A percentile compares a stretch with the other conserved stretches of the same genome.
phyloP scores from a whole-genome alignment of 768 basidiomycete genomes.

The Hypholoma sublateritium region DNA sequence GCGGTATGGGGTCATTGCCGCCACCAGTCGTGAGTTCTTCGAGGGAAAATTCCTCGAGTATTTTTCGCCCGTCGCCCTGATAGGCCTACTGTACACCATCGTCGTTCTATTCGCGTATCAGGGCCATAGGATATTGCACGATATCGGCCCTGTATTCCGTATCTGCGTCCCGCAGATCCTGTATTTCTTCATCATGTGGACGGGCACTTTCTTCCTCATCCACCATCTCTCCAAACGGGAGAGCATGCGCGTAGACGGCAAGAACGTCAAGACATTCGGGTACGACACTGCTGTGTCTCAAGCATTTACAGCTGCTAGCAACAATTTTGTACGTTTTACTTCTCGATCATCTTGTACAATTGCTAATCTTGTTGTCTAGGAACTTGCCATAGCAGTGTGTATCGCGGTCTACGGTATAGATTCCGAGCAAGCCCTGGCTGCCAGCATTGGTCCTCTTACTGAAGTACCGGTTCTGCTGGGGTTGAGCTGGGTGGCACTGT shows the following conservation, averaged over 20 bases:
- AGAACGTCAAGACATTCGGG: conserved; percentile 27
- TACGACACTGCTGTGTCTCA: conserved; percentile 80
- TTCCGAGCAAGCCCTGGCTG: conserved; percentile 78
- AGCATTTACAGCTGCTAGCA: conserved; percentile 77
- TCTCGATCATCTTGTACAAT: too few relatives aligned
- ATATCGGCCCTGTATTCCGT: conserved; percentile 76
- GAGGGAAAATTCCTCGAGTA: conserved; percentile 59
- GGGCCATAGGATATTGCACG: conserved; percentile 66
- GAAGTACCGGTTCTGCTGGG: conserved; percentile 77
- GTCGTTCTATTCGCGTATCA: conserved; percentile 74
- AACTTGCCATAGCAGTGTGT: conserved; percentile 81
- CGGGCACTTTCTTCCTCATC: conserved; percentile 54
- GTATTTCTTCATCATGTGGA: conserved; percentile 82
- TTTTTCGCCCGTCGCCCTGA: conserved; percentile 67
- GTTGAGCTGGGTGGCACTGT: conserved; percentile 65
- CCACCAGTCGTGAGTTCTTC: conserved; percentile 49
- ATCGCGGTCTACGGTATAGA: conserved; percentile 77
- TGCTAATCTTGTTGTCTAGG: conserved; percentile 43
- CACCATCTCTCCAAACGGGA: conserved; percentile 44
- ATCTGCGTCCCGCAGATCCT: conserved; percentile 78
- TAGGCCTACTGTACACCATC: conserved; percentile 83
- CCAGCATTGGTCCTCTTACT: conserved; percentile 76
- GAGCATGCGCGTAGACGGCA: background rate
- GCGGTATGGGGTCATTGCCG: conserved; percentile 49
- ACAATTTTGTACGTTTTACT: conserved; percentile 66